phyloP scores from a whole-genome alignment of 2,329 filamentous ascomycete genomes.

The Proliferodiscus dingleyae region DNA sequence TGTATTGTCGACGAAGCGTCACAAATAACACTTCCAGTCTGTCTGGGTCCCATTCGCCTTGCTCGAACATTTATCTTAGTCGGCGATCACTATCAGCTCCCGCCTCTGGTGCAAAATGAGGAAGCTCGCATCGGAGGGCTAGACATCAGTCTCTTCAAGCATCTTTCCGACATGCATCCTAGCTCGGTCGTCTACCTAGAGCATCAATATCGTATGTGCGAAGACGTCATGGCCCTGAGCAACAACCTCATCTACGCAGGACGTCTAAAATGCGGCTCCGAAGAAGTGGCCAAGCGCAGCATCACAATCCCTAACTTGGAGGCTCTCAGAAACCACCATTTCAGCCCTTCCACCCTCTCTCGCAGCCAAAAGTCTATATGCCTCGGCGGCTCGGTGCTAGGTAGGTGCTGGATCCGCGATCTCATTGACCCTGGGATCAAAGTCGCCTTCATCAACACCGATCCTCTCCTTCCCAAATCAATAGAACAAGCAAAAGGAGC shows the following conservation, averaged over 20 bases:
- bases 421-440: constrained; percentile 66
- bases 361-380: constrained; percentile 50
- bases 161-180: constrained; percentile 84
- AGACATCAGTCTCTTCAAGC: constrained; percentile 89
- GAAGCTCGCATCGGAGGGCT: constrained; percentile 80
- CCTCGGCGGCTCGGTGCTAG: constrained; percentile 33
- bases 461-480: constrained; percentile 58
- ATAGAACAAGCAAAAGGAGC: constrained; percentile 74
- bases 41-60: constrained; percentile 88
- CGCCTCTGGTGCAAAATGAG: constrained; percentile 89
- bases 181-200: constrained; percentile 84
- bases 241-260: constrained; percentile 94
- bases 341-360: constrained; percentile 40
- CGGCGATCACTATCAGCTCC: constrained; percentile 93
- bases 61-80: constrained; percentile 91
- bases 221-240: constrained; percentile 91
- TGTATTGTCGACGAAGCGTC: constrained; percentile 98
- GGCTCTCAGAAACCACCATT: constrained; percentile 56
- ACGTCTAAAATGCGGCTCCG: constrained; percentile 80
- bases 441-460: constrained; percentile 87
- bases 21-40: constrained; percentile 93
- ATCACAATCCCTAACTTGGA: constrained; percentile 64
- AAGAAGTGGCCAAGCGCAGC: constrained; percentile 64
- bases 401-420: constrained; percentile 70
- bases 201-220: constrained; percentile 97